Evolutionary conservation across 2,329 filamentous ascomycete genomes (phyloP), one percentile per base, ranked within the genome.

Genomic region (Gyromitra esculenta): DNA sequence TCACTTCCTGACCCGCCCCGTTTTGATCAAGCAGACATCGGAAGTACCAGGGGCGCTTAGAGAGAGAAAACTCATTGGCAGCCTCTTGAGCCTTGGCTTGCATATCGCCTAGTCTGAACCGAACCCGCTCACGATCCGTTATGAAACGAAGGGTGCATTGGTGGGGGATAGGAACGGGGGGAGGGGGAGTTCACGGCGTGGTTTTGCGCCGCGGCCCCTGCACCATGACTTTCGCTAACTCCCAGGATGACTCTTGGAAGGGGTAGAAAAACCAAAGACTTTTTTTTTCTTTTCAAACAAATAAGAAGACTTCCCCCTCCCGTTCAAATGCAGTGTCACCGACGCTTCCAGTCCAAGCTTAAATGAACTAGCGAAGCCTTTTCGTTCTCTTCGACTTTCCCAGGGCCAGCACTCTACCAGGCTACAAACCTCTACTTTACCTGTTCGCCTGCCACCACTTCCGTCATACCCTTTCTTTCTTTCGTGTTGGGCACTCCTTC

Each of bases 121-220:
- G 72, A 75, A 59, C 72, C 43, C 67, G 50, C 59, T 75, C 66
- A 71, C 66, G 72, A 75, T 75, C 72, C 39, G 60, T 37, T 75
- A 70, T 70, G 65, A 71, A 75, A 75, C 60, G 70, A 8, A 69
- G 31, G n/a, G 35, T 73, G 75, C 64, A 74, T 73, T 77, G 70
- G 64, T 64, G 73, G 73, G 45, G 73, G 73, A 35, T 54, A 64
- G 54, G 41, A 25, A 59, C 8, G 54, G 45, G 62, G 25, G 25
- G 73, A 43, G 43, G 50, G 56, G 69, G 63, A 43, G 54, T 69
- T 67, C 50, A 52, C 21, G 39, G 35, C 48, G 50, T 65, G 59
- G 62, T 70, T 74, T 76, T 76, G 39, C 70, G 74, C 75, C 70
- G 75, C 70, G 64, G 75, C 75, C 75, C 75, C 75, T 77, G 75